Evolutionary conservation across 1,284 basidiomycete genomes (phyloP), one percentile per base, ranked within the genome.

Genomic region (Moesziomyces globuligerus): DNA sequence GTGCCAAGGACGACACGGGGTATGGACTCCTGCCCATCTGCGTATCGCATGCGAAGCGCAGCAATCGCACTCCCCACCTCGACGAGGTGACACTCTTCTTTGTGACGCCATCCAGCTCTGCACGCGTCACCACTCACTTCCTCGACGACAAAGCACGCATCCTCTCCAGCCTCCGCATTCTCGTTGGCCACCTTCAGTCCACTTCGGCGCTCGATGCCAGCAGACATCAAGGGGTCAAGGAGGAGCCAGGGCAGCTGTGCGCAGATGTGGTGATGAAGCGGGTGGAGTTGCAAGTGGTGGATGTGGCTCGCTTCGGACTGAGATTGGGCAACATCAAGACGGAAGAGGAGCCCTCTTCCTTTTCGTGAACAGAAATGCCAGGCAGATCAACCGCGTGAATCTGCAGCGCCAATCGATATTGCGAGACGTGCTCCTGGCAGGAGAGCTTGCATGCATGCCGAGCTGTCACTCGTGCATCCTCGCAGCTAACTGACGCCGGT

Each of bases 51-150:
- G 34, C 60, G 15, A 29, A n/a, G 7, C 13, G 7, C 0, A 32
- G 25, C 17, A 29, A 29, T n/a, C 21, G 21, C 6, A 2, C 10
- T 7, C 13, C 55, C 9, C 18, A 21, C 1, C 39, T 49, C 13
- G 54, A 57, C 7, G 45, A 64, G 21, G 56, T 57, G 3, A 76
- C 76, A 1, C 37, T 76, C 11, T 72, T 78, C 48, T 79, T 72
- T 40, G 67, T 71, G 0, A 60, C 64, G 3, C 78, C 78, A 0
- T 75, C 72, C 17, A 72, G 76, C 32, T 75, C 72, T n/a, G 78
- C 74, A 18, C 58, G 78, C 13, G 78, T 79, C 8, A 79, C 78
- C 21, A 74, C 76, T 3, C 78, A 79, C 44, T 74, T 76, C 39
- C 49, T 79, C 7, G 51, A 68, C 5, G 78, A 72, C 28, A 79